Conservation (phyloP, 169 alveolate genomes). For the Cryptosporidium bovis region DNA sequence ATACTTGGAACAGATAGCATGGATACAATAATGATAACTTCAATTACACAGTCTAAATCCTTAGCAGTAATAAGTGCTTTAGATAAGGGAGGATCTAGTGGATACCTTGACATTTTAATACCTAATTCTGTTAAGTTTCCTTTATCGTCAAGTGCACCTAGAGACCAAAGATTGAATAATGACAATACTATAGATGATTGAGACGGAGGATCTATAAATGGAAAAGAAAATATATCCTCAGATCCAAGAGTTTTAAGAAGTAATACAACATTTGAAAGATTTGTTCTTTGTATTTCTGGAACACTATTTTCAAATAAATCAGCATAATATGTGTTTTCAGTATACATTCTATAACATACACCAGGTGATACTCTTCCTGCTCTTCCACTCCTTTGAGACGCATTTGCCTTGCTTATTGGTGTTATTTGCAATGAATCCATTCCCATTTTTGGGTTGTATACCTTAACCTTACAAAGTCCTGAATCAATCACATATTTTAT, state of each 20-base stretch:
- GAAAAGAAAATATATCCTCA: conserved; percentile 95
- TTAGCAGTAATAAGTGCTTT: conserved; percentile 95
- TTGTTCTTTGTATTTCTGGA: conserved; percentile 99
- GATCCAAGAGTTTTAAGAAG: conserved; percentile 97
- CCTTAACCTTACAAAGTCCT: conserved; percentile 99
- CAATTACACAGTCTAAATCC: conserved; percentile 92
- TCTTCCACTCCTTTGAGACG: conserved; percentile 99
- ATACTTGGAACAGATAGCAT: conserved; percentile 98
- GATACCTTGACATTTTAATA: conserved; percentile 97
- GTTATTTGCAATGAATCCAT: conserved; percentile 99
- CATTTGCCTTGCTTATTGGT: conserved; percentile 99
- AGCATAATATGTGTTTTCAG: conserved; percentile 94
- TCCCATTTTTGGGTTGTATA: conserved; percentile 97
- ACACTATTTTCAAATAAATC: conserved; percentile 97
- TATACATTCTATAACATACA: conserved; percentile 97
- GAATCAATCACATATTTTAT: conserved; percentile 98
- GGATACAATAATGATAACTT: conserved; percentile 95
- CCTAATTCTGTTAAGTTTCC: conserved; percentile 93
- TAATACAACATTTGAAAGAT: conserved; percentile 98
- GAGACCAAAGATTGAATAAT: conserved; percentile 97
- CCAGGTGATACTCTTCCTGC: conserved; percentile 99
- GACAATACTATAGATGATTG: conserved; percentile 92
- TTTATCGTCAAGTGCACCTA: conserved; percentile 92
- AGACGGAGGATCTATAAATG: conserved; percentile 99
- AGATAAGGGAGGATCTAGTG: conserved; percentile 98